Evolutionary conservation across 2,329 filamentous ascomycete species (phyloP).

Genomic region (Pyrenochaeta sp.): DNA sequence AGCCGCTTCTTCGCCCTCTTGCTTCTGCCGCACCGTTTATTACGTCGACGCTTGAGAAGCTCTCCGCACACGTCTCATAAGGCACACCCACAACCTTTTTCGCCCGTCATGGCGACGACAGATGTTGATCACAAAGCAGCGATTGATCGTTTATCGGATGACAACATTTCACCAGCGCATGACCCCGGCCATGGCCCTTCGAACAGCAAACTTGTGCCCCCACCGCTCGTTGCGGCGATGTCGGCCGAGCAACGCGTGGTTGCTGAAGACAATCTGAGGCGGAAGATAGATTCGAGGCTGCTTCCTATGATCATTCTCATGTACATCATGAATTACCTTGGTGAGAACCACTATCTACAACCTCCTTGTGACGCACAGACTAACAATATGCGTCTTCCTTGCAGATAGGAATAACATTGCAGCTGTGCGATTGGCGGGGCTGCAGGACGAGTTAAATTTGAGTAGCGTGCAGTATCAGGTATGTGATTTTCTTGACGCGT

Average conservation of each 20-base stretch:
- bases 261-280: conserved; percentile 68
- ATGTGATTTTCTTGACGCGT: conserved; percentile 36
- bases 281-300: conserved; percentile 75
- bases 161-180: conserved; percentile 16
- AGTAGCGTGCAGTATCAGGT: conserved; percentile 69
- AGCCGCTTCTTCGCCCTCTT: conserved; percentile 5
- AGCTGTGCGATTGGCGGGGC: conserved; percentile 67
- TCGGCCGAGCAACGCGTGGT: conserved; percentile 60
- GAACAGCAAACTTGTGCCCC: conserved; percentile 36
- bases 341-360: not conserved
- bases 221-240: conserved; percentile 53
- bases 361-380: not conserved
- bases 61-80: conserved; percentile 1
- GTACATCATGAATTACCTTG: conserved; percentile 78
- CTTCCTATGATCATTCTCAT: conserved; percentile 76
- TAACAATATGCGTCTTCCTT: conserved; percentile 5
- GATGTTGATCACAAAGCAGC: conserved; percentile 30
- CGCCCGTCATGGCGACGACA: conserved; percentile 26
- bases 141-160: conserved; percentile 35
- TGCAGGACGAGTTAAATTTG: conserved; percentile 68
- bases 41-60: not conserved
- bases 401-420: conserved; percentile 72
- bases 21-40: not conserved
- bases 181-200: conserved; percentile 25
- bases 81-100: not conserved